Evolutionary conservation across 257 asterid genomes (phyloP).

Genomic region (Gentiana straminea): DNA sequence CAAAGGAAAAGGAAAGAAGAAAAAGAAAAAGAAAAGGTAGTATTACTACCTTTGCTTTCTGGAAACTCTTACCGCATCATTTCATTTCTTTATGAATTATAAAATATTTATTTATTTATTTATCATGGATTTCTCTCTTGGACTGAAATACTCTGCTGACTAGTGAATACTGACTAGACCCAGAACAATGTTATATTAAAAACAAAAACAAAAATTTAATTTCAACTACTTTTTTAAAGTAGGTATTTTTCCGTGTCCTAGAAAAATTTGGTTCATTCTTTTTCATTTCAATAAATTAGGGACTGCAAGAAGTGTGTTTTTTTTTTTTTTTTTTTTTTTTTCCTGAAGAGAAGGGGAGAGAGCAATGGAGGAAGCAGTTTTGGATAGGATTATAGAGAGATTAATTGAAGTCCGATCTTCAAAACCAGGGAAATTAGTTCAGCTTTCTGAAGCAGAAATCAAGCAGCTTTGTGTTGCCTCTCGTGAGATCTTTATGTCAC

Average conservation of each 20-base stretch:
- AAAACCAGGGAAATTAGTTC: constrained; percentile 80
- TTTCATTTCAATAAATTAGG: not conserved
- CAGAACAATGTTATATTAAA: not conserved
- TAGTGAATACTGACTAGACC: constrained; percentile 1
- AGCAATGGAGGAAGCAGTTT: constrained; percentile 50
- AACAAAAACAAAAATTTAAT: not conserved
- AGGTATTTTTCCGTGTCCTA: not conserved
- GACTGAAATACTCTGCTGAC: not conserved
- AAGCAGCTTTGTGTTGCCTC: constrained; percentile 76
- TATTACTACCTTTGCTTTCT: not conserved
- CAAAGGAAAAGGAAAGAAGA: not conserved
- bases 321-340: not conserved
- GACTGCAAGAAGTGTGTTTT: not conserved
- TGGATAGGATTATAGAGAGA: constrained; percentile 70
- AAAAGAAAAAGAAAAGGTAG: not conserved
- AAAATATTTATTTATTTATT: not conserved
- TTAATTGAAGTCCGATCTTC: constrained; percentile 78
- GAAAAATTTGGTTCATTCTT: not conserved
- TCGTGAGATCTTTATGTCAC: constrained; percentile 62
- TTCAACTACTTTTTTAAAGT: not conserved
- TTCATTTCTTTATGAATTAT: too few species aligned
- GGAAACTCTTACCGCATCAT: not conserved
- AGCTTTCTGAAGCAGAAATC: constrained; percentile 80
- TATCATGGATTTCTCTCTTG: not conserved
- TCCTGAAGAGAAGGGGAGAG: not conserved